These are phyloP conservation scores for Brasenia schreberi DNA, from an alignment of 164 flowering plant genomes.

Conservation along the genomic window DNA sequence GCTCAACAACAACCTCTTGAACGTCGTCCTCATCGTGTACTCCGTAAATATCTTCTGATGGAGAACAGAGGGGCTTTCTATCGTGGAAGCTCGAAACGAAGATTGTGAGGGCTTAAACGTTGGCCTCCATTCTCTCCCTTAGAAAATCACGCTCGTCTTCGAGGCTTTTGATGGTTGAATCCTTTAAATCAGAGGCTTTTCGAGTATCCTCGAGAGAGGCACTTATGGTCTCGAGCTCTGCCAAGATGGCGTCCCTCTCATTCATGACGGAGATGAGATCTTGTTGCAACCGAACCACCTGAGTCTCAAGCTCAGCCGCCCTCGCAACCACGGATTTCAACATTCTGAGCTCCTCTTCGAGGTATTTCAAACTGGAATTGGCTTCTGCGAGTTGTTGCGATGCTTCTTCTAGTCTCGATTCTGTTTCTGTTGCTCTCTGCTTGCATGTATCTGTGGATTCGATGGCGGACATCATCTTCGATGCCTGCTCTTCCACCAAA, in stretches of 20 bases:
- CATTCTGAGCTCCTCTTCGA: conserved; percentile 1
- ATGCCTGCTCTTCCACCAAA: conserved; percentile 19
- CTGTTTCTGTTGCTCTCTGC: conserved; percentile 19
- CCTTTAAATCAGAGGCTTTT: conserved; percentile 20
- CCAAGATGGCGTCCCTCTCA: too few relatives aligned
- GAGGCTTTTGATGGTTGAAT: conserved; percentile 11
- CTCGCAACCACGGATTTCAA: conserved; percentile 16
- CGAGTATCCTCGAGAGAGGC: too few relatives aligned
- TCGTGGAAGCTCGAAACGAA: too few relatives aligned
- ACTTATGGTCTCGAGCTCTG: too few relatives aligned
- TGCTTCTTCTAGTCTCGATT: conserved; percentile 11
- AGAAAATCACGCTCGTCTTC: conserved; percentile 25
- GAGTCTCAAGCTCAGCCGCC: conserved; percentile 49
- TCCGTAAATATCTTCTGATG: too few relatives aligned
- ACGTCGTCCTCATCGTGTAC: too few relatives aligned
- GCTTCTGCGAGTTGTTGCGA: conserved; percentile 1
- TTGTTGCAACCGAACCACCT: conserved; percentile 51
- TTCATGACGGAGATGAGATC: too few relatives aligned
- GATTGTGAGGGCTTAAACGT: too few relatives aligned
- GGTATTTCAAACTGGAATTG: too few relatives aligned
- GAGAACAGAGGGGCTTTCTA: too few relatives aligned
- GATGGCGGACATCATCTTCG: conserved; percentile 18
- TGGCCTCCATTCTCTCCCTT: conserved; percentile 9
- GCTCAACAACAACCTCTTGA: too few relatives aligned
- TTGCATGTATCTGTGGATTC: conserved; percentile 25